Base-by-base conservation (phyloP, 768 basidiomycete genomes). In the Boletus sensibilis region DNA sequence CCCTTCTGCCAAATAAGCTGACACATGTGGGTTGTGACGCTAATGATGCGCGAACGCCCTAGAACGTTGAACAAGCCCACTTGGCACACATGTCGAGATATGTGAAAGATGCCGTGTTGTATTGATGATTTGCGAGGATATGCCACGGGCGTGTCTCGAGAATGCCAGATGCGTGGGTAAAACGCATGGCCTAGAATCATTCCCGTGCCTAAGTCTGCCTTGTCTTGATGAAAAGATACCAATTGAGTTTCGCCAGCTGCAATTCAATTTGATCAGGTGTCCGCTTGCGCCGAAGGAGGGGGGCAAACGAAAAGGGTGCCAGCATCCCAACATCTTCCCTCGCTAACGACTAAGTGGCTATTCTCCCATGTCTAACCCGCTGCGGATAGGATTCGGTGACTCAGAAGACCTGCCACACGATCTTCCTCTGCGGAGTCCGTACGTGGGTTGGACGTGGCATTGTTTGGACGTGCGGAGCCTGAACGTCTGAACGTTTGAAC, bases 211-310 rank as follows among this genome's bases (percentile, higher is more conserved):
- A 14, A n/a, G 25, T 21, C 29, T 25, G 25, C 27, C 48, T 27
- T 47, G 53, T 18, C 7, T 25, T 21, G 23, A 47, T 42, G 56
- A 25, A 37, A n/a, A 21, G 16, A 37, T 47, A 18, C 33, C 56
- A 47, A 56, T 64, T 40, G 57, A 56, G 66, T 65, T 65, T 58
- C 48, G 52, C 58, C 51, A 52, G 35, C 41, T 50, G 44, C 58
- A 59, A 65, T 65, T 68, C 53, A 58, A 46, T 52, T 60, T 27
- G 31, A 33, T 18, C 56, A 55, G 52, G 60, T 31, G 50, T 58
- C 10, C 50, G 47, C 39, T 43, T 33, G 39, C 27, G 25, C 31
- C 18, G 37, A 21, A 39, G 20, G 38, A 38, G 5, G 9, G 25
- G 16, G 6, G 9, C 27, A 25, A 53, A 9, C 55, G 35, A 57